Evolutionary conservation across 2,329 filamentous ascomycete species (phyloP).

Genomic region (Xylariales sp.): DNA sequence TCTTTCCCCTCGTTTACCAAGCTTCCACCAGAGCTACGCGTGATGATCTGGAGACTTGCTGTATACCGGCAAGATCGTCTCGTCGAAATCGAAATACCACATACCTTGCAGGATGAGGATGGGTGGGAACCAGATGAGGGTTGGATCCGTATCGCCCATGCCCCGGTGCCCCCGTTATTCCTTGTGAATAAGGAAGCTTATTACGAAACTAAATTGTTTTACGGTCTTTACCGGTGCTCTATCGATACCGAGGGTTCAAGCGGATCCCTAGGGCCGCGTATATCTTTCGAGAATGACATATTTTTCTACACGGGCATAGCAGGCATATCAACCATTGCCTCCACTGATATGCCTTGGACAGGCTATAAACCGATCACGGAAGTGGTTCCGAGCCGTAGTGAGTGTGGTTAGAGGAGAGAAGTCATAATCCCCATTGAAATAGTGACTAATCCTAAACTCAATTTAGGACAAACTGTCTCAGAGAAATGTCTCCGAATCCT

Average conservation of each 20-base stretch:
- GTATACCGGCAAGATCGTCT: background rate
- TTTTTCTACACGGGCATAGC: background rate
- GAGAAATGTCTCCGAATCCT: background rate
- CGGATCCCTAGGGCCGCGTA: background rate
- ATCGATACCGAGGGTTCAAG: background rate
- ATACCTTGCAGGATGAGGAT: too few species aligned
- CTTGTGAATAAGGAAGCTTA: conserved; percentile 12
- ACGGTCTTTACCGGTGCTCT: background rate
- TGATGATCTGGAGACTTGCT: background rate
- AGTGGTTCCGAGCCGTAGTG: background rate
- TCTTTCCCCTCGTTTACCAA: background rate
- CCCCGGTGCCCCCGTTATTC: conserved; percentile 1
- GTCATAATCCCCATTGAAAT: background rate
- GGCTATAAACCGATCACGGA: background rate
- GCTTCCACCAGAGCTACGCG: background rate
- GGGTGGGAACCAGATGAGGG: too few species aligned
- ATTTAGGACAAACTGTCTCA: background rate
- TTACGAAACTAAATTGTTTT: background rate
- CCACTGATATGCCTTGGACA: background rate
- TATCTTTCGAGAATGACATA: conserved; percentile 1
- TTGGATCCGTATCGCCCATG: background rate
- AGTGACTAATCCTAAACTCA: background rate
- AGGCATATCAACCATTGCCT: too few species aligned
- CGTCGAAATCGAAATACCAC: background rate
- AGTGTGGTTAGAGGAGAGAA: background rate